phyloP scores from a whole-genome alignment of 2,329 filamentous ascomycete genomes.

The Fusarium pininemorale region DNA sequence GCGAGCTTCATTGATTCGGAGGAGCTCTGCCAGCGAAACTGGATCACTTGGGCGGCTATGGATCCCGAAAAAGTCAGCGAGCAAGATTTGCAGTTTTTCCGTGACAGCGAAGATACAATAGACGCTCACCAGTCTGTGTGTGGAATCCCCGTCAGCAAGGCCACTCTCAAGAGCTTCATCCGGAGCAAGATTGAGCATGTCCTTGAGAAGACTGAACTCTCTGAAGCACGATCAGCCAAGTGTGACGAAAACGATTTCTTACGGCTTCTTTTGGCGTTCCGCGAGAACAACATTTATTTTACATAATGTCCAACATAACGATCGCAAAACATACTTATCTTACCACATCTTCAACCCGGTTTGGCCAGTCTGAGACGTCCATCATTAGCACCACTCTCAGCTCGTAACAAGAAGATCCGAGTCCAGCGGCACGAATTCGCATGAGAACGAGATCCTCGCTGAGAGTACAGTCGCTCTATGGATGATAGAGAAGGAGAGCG shows the following conservation, averaged over 20 bases:
- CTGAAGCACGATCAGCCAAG: slow-evolving; percentile 10
- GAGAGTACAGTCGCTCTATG: not conserved
- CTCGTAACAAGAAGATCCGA: not conserved
- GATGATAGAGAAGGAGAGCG: not conserved
- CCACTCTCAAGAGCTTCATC: slow-evolving; percentile 9
- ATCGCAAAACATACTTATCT: not conserved
- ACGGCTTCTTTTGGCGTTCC: slow-evolving; percentile 11
- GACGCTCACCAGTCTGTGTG: slow-evolving; percentile 13
- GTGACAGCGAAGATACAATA: slow-evolving; percentile 5
- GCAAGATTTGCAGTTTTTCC: slow-evolving; percentile 5
- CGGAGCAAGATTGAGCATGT: slow-evolving; percentile 10
- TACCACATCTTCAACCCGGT: not conserved
- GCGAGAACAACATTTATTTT: slow-evolving; percentile 11
- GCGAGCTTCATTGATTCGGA: not conserved
- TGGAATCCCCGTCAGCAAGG: slow-evolving; percentile 6
- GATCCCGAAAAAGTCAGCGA: slow-evolving; percentile 3
- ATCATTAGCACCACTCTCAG: not conserved
- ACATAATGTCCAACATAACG: not conserved
- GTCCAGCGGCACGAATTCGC: not conserved
- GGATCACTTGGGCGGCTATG: not conserved
- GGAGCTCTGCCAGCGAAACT: not conserved
- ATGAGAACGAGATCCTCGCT: not conserved
- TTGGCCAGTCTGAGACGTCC: not conserved
- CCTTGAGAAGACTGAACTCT: slow-evolving; percentile 3
- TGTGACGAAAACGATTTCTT: slow-evolving; percentile 13